Base-by-base conservation (phyloP, 805 yeast genomes). In the Teunomyces aglyptinius region DNA sequence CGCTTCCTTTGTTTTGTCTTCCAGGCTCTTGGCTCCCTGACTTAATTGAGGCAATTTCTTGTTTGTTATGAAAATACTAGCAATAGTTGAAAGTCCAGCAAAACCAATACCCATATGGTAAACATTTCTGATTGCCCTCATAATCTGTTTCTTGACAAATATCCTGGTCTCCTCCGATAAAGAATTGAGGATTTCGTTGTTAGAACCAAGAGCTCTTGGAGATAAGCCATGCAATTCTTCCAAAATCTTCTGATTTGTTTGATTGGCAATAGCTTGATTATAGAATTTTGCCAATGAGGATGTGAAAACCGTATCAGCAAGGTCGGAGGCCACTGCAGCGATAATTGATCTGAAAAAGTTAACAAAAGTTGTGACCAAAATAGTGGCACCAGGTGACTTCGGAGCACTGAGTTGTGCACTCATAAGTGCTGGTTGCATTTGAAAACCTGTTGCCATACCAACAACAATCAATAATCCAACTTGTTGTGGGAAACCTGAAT, bases 331-430 rank as follows among this genome's bases (percentile, higher is more conserved):
- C 20, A 80, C 32, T 1, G 82, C 67, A 40, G 77, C 75, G n/a
- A 77, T 78, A 12, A 78, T 49, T 1, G 75, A 58, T 51, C 83
- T 71, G n/a, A 59, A 57, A 54, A 76, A 77, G 49, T 71, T 68
- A 46, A 76, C 46, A 42, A 71, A 64, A 0, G 81, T 60, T 5
- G 82, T 77, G 2, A 78, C 67, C 59, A 78, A 56, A 41, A 80
- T 75, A 6, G 69, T 67, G 3, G 75, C 70, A 13, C 83, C 84
- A 4, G 77, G 70, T 1, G 66, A 58, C 48, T 78, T 75, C 26
- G 84, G 82, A 7, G 81, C 80, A 19, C 70, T 63, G 6, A 80
- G 58, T 53, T 80, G 82, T 1, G 77, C 67, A 1, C 74, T 58
- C 24, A 77, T 54, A 43, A 77, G 61, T n/a, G 70, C 53, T 1